Evolutionary conservation across 176 grass and related monocot species (phyloP).

Genomic region (Areca catechu): DNA sequence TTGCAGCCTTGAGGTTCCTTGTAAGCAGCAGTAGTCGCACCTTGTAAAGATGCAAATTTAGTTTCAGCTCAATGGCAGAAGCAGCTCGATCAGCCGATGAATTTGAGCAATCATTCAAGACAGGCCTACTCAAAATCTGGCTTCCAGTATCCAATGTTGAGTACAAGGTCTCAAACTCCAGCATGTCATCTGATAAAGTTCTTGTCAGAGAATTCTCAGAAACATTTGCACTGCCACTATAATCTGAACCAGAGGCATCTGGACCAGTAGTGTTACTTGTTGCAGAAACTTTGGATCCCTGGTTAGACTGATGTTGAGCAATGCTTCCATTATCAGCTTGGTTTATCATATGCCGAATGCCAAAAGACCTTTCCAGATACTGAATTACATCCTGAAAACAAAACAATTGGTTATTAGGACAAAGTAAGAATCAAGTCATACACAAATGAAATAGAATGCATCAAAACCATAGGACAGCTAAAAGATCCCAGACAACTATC

Average conservation of each 20-base stretch:
- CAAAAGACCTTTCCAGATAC: conserved; percentile 92
- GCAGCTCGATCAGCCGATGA: conserved; percentile 62
- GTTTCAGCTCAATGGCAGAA: conserved; percentile 64
- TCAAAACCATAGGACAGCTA: too few species aligned
- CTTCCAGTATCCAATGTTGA: conserved; percentile 51
- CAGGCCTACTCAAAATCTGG: conserved; percentile 35
- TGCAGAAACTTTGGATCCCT: conserved; percentile 31
- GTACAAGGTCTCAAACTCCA: conserved; percentile 76
- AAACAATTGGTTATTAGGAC: conserved; percentile 20
- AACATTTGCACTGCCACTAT: conserved; percentile 1
- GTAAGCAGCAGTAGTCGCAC: conserved; percentile 69
- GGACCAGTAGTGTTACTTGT: conserved; percentile 40
- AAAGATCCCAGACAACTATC: too few species aligned
- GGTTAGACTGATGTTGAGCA: conserved; percentile 39
- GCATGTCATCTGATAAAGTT: conserved; percentile 56
- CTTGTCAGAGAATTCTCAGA: conserved; percentile 37
- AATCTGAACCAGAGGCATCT: conserved; percentile 39
- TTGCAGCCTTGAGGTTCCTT: conserved; percentile 84
- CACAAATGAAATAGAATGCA: too few species aligned
- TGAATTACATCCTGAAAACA: conserved; percentile 85
- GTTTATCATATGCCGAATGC: conserved; percentile 40
- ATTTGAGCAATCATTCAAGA: conserved; percentile 54
- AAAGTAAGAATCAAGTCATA: background rate
- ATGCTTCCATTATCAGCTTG: conserved; percentile 60
- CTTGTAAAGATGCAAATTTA: conserved; percentile 87